Evolutionary conservation across 768 basidiomycete species (phyloP).

Genomic region (Tephrocybe sp.): DNA sequence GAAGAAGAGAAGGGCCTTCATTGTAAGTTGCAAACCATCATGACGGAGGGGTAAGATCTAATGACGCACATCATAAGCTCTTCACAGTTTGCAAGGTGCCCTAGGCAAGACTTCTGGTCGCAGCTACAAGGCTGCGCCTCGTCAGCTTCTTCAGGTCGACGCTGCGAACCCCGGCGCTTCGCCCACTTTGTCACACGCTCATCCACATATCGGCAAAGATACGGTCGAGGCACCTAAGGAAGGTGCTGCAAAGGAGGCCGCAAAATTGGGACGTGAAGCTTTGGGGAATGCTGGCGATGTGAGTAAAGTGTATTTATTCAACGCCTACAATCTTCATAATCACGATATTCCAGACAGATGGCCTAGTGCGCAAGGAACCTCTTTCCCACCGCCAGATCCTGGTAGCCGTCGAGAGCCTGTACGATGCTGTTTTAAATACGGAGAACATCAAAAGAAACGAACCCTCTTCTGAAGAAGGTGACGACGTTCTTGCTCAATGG

Average conservation of each 20-base stretch:
- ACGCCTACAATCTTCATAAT: background rate
- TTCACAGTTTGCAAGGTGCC: slow-evolving; percentile 85
- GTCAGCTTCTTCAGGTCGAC: slow-evolving; percentile 91
- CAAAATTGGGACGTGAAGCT: slow-evolving; percentile 72
- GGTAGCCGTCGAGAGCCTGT: slow-evolving; percentile 76
- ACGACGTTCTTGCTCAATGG: slow-evolving; percentile 44
- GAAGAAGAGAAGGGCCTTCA: slow-evolving; percentile 82
- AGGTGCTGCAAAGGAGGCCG: slow-evolving; percentile 69
- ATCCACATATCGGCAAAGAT: slow-evolving; percentile 55
- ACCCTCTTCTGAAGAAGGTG: slow-evolving; percentile 59
- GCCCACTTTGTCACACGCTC: slow-evolving; percentile 42
- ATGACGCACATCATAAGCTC: slow-evolving; percentile 35
- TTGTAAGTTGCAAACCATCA: slow-evolving; percentile 28
- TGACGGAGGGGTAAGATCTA: background rate
- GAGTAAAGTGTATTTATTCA: slow-evolving; percentile 15
- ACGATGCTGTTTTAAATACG: slow-evolving; percentile 78
- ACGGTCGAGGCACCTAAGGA: slow-evolving; percentile 37
- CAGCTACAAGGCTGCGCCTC: slow-evolving; percentile 94
- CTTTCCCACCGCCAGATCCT: slow-evolving; percentile 78
- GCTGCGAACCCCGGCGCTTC: slow-evolving; percentile 40
- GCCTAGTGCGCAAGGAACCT: slow-evolving; percentile 65
- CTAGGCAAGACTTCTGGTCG: slow-evolving; percentile 92
- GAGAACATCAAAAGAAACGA: slow-evolving; percentile 85
- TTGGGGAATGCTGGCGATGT: slow-evolving; percentile 60
- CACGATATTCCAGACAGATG: slow-evolving; percentile 44